These are phyloP conservation scores for Cystobasidium slooffiae DNA, from an alignment of 1,284 basidiomycete species.

Conservation along the genomic window DNA sequence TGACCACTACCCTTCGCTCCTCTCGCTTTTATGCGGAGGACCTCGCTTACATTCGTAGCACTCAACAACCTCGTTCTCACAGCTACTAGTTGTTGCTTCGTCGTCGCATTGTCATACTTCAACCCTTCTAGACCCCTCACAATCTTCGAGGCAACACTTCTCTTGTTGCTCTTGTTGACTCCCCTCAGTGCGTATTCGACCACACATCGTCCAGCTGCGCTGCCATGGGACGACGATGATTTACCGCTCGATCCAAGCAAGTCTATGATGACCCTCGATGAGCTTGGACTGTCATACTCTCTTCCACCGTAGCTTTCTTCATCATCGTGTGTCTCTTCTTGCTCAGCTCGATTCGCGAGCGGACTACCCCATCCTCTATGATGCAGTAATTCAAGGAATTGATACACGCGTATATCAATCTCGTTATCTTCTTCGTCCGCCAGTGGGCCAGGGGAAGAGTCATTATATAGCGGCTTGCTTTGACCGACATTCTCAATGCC, in stretches of 20 bases:
- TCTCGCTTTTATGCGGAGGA: conserved; percentile 14
- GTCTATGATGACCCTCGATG: conserved; percentile 35
- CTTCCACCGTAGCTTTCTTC: conserved; percentile 44
- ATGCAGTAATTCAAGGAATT: conserved; percentile 24
- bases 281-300: conserved; percentile 14
- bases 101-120: not conserved
- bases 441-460: too few species aligned
- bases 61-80: not conserved
- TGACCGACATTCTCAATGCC: conserved; percentile 44
- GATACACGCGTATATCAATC: conserved; percentile 22
- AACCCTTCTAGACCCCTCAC: conserved; percentile 10
- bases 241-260: conserved; percentile 14
- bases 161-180: conserved; percentile 28
- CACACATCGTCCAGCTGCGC: conserved; percentile 36
- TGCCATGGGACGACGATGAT: not conserved
- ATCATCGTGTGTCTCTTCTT: conserved; percentile 29
- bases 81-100: too few species aligned
- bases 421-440: not conserved
- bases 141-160: conserved; percentile 32
- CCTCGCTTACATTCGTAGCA: not conserved
- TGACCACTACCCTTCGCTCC: not conserved
- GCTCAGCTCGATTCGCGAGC: not conserved
- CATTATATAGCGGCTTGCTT: not conserved
- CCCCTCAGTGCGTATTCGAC: conserved; percentile 44
- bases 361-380: conserved; percentile 33